Percentiles rank a stretch among this genome's conserved stretches.
Evolutionary conservation across 2,329 filamentous ascomycete species (phyloP).

Genomic region (Calycina herbarum): DNA sequence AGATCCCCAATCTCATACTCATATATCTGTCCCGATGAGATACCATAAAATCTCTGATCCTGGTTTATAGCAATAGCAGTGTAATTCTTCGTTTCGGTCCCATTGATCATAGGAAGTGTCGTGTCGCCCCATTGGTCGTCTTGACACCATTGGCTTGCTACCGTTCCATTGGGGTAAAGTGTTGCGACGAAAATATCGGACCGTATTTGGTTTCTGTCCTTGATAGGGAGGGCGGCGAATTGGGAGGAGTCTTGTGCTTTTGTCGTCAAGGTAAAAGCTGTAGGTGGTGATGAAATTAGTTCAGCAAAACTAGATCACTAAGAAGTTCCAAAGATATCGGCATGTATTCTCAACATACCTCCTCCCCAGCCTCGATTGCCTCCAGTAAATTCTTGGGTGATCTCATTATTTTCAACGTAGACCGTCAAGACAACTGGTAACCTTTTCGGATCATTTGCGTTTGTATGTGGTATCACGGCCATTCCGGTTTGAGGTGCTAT

Average conservation of each 20-base stretch:
- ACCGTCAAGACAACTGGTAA: background rate
- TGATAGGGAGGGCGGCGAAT: background rate
- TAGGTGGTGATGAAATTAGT: no score
- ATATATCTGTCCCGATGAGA: background rate
- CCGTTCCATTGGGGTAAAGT: background rate
- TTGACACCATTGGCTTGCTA: background rate
- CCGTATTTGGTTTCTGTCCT: background rate
- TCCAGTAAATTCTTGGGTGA: background rate
- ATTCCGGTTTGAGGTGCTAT: background rate
- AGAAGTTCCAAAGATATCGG: background rate
- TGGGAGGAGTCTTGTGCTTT: background rate
- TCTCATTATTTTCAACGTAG: background rate
- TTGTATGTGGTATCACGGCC: background rate
- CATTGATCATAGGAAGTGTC: background rate
- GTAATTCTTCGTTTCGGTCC: background rate
- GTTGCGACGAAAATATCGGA: background rate
- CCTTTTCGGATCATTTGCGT: background rate
- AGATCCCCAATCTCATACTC: background rate
- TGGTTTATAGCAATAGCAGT: background rate
- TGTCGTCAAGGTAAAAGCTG: background rate
- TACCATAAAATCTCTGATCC: background rate
- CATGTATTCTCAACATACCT: background rate
- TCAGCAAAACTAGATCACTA: no score
- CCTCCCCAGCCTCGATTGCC: background rate
- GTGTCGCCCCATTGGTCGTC: background rate